Conservation (phyloP, 1,284 basidiomycete species). For the Gomphus bonarii region DNA sequence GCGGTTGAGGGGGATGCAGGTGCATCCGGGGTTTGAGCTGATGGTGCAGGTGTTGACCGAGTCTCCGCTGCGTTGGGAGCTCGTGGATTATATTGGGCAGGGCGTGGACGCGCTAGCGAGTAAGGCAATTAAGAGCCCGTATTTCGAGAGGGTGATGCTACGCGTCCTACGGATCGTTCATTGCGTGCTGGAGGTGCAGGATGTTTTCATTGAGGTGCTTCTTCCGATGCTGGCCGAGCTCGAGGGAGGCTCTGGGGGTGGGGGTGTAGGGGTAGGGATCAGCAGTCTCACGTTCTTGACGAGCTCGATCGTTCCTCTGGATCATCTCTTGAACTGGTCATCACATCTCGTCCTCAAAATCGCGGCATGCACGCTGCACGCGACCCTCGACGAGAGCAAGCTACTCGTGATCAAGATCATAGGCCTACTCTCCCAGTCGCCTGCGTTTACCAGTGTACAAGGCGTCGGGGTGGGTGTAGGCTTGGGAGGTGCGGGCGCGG, state of each 20-base stretch:
- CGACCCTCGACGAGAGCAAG: constrained; percentile 62
- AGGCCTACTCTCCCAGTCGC: constrained; percentile 44
- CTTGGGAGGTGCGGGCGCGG: no score
- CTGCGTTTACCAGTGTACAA: constrained; percentile 39
- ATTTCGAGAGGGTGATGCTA: constrained; percentile 66
- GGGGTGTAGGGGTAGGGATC: no score
- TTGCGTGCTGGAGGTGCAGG: constrained; percentile 78
- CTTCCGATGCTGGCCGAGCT: constrained; percentile 69
- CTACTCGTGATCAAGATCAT: constrained; percentile 78
- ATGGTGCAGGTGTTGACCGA: constrained; percentile 73
- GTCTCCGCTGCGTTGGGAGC: constrained; percentile 56
- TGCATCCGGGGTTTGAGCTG: constrained; percentile 86
- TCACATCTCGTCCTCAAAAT: constrained; percentile 75
- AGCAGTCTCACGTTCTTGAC: constrained; percentile 40
- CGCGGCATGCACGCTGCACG: constrained; percentile 72
- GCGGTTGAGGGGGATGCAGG: constrained; percentile 39
- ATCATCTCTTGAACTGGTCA: constrained; percentile 73
- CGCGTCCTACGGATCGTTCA: constrained; percentile 78
- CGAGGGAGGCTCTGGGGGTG: no score
- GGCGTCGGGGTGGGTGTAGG: no score
- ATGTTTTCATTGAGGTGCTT: constrained; percentile 83
- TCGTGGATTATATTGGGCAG: constrained; percentile 71
- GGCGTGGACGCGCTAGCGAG: constrained; percentile 72
- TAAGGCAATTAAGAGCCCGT: constrained; percentile 55
- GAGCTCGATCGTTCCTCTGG: constrained; percentile 60